These are phyloP conservation scores for Phoma herbarum DNA, from an alignment of 2,329 filamentous ascomycete species.

Conservation along the genomic window DNA sequence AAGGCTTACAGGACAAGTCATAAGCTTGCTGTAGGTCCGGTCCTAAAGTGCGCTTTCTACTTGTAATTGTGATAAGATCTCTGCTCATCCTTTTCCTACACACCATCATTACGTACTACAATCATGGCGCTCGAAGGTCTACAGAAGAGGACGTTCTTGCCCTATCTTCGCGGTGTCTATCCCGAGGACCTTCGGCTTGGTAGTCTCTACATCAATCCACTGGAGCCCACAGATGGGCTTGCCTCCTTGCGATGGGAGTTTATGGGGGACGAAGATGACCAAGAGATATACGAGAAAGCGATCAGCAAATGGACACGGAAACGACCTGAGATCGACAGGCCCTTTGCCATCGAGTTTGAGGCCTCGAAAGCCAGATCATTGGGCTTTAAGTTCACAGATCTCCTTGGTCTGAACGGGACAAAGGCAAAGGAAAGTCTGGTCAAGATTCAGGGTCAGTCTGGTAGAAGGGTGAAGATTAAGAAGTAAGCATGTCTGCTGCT, in stretches of 20 bases:
- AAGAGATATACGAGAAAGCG: background rate
- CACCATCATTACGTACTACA: background rate
- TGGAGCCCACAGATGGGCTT: slow-evolving; percentile 4
- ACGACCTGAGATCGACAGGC: background rate
- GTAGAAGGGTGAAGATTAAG: background rate
- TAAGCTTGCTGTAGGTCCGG: background rate
- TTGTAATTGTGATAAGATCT: background rate
- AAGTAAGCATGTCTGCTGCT: background rate
- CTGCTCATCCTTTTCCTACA: background rate
- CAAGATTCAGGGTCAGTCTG: background rate
- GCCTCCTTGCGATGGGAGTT: slow-evolving; percentile 1
- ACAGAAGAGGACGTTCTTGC: slow-evolving; percentile 5
- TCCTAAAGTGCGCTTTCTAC: background rate
- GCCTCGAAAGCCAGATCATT: slow-evolving; percentile 2
- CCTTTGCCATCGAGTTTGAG: background rate
- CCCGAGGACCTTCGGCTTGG: slow-evolving; percentile 1
- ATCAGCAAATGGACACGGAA: slow-evolving; percentile 3
- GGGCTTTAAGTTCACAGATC: background rate
- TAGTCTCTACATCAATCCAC: slow-evolving; percentile 6
- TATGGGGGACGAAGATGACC: background rate
- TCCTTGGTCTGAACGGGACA: background rate
- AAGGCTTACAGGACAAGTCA: background rate
- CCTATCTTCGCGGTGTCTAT: slow-evolving; percentile 1
- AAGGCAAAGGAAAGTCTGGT: background rate
- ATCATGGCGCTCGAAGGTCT: background rate